phyloP scores from a whole-genome alignment of 2,329 filamentous ascomycete species.

The Diplodia intermedia region DNA sequence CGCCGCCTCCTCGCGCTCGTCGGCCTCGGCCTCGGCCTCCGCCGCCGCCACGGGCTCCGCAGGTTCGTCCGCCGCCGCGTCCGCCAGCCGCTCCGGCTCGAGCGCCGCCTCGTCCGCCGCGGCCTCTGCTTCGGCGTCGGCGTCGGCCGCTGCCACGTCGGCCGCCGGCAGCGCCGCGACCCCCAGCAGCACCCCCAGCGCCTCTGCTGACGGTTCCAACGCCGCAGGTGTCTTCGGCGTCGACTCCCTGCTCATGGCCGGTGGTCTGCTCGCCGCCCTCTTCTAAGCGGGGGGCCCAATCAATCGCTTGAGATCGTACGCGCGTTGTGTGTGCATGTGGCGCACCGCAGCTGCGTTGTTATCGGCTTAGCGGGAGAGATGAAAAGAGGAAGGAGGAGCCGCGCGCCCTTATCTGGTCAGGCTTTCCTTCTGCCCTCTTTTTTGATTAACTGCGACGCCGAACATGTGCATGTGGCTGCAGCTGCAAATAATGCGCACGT shows the following conservation, averaged over 20 bases:
- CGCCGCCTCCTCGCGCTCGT: not conserved
- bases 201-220: conserved; percentile 2
- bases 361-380: no score
- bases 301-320: no score
- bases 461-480: no score
- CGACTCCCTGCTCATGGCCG: conserved; percentile 21
- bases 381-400: not conserved
- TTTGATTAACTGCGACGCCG: not conserved
- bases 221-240: conserved; percentile 8
- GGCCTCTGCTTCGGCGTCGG: not conserved
- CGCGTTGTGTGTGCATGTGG: not conserved
- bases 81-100: not conserved
- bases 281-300: conserved; percentile 23
- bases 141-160: not conserved
- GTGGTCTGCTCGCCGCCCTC: conserved; percentile 21
- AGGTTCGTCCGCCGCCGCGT: conserved; percentile 4
- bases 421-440: not conserved
- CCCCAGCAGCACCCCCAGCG: not conserved
- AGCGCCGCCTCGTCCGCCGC: not conserved
- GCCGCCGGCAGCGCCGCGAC: not conserved
- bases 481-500: no score
- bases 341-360: no score
- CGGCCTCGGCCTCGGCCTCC: not conserved
- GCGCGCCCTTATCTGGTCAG: conserved; percentile 1
- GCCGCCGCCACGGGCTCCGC: not conserved